These are phyloP conservation scores for Polygonum maritimum DNA, from an alignment of 148 eudicot species.

Conservation along the genomic window DNA sequence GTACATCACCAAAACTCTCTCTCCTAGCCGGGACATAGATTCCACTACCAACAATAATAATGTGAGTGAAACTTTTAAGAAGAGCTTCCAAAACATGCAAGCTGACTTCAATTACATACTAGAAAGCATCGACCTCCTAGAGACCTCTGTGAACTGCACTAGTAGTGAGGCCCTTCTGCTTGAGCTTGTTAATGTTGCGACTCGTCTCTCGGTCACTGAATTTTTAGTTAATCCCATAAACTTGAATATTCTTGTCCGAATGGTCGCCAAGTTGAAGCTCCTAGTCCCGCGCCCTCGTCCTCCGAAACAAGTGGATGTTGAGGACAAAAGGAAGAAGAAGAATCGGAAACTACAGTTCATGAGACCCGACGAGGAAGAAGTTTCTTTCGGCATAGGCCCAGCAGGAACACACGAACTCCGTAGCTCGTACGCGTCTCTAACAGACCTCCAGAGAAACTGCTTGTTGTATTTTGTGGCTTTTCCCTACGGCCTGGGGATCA, in stretches of 20 bases:
- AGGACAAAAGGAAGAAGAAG: neutral
- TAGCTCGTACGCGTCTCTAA: neutral
- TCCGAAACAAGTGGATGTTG: neutral
- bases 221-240: neutral
- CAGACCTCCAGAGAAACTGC: neutral
- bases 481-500: neutral
- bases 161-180: neutral
- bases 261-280: neutral
- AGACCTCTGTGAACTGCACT: neutral
- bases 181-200: neutral
- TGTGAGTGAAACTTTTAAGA: too few species aligned
- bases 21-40: too few species aligned
- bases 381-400: too few species aligned
- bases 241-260: neutral
- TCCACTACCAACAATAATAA: too few species aligned
- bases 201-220: neutral
- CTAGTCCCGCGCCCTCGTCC: neutral
- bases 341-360: neutral
- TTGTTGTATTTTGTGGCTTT: neutral
- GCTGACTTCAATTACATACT: neutral
- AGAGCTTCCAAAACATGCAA: too few species aligned
- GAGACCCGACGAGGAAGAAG: neutral
- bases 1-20: neutral
- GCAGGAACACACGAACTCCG: neutral
- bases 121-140: neutral